Evolutionary conservation across 2,329 filamentous ascomycete species (phyloP), one percentile per base, ranked within the genome.

Genomic region (Cladorrhinum sp.): DNA sequence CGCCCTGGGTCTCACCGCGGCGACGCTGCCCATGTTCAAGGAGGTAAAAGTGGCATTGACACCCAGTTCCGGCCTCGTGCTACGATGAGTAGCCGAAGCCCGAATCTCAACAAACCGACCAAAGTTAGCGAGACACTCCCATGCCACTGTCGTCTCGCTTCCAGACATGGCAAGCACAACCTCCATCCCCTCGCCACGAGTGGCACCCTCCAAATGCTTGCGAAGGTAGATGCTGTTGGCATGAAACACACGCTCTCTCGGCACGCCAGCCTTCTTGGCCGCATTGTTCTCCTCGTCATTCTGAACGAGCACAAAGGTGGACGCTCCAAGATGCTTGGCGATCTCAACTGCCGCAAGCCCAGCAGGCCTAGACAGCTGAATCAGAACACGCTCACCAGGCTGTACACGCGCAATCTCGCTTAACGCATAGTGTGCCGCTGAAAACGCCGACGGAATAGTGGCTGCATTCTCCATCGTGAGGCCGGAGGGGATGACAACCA

Each of bases 51-150:
- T 64, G 0, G 63, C 63, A 23, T 67, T 69, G 56, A 51, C 52
- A 18, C 63, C 60, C 14, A 69, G 58, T 39, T 64, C 62, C 0
- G 63, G 59, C 12, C 61, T 48, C 2, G 62, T 64, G 33, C 36
- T 57, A 9, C 50, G 39, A 54, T 64, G 62, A 2, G 30, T 33
- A 16, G 57, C 61, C 2, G 62, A 61, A 2, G 61, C 62, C 8
- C 63, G 51, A 50, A 67, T 61, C 59, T 69, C 66, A 18, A 69
- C 61, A 28, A 67, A 65, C 14, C 64, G 63, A 14, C 67, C 67
- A 62, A 68, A 67, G 51, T 64, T 60, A 16, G 62, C 64, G 4
- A 69, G 61, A 20, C 66, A 69, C 18, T 65, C 64, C 66, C 64
- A 68, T 1, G 64, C 61, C 51, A 49, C 55, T 24, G 50, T 30